Base-by-base conservation (phyloP, 2,329 filamentous ascomycete genomes). In the Paraconiothyrium brasiliense region DNA sequence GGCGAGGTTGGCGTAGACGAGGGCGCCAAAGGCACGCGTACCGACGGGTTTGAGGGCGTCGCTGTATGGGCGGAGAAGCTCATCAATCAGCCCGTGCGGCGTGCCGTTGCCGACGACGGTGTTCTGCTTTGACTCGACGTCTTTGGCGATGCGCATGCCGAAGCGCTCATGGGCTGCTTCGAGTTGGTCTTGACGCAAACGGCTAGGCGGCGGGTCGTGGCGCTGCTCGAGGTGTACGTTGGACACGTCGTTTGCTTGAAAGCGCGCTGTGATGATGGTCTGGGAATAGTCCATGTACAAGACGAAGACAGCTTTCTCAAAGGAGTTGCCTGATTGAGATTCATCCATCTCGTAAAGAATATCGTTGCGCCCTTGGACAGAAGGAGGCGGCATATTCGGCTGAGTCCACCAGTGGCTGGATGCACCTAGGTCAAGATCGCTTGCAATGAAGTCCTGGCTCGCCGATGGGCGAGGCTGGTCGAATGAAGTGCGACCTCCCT, bases 261-360 rank as follows among this genome's bases (percentile, higher is more conserved):
- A 98, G 54, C 86, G 89, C 20, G 90, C 91, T 0, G 90, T 93
- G 71, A 99, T 87, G 66, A 96, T 85, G 0, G 94, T 98, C 76
- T 98, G 95, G 20, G 94, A 97, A 78, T 99, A 99, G 80, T 99
- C 95, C 72, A 93, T 90, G 82, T 92, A 99, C 9, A 99, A 82
- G n/a, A 98, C 84, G 70, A 91, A 95, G 46, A 97, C 85, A 62
- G 94, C 89, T 67, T 94, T 94, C 7, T 90, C 92, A 22, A 97
- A 83, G 0, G 88, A 88, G 75, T 89, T 90, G 30, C 91, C 89
- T 32, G 90, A 90, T 14, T 89, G 87, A 1, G 89, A 88, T 74
- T 97, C 92, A 66, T 97, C 92, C 24, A 90, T 86, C 78, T 98
- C 93, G 55, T 88, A 91, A 57, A 93, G 86, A 16, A 98, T 85